These are phyloP conservation scores for Phycomyces nitens DNA, from an alignment of 192 early-diverging fungal species.

Conservation along the genomic window DNA sequence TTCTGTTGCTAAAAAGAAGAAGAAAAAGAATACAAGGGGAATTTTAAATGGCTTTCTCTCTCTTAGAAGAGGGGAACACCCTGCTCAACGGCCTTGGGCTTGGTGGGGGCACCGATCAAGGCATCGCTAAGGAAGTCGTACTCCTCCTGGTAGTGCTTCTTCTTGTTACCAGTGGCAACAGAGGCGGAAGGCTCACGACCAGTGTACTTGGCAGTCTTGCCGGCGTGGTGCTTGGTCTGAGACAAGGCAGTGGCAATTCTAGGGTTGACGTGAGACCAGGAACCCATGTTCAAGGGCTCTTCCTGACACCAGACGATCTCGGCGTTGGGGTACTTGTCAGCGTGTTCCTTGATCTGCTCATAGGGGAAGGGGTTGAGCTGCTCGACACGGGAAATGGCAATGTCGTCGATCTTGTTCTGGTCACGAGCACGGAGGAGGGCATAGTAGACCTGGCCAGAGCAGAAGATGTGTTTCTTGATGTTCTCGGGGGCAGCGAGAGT, in stretches of 20 bases:
- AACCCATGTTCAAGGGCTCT: conserved; percentile 92
- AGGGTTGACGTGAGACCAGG: conserved; percentile 85
- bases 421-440: conserved; percentile 81
- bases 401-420: conserved; percentile 83
- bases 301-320: conserved; percentile 95
- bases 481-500: conserved; percentile 74
- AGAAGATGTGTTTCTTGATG: conserved; percentile 91
- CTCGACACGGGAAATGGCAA: conserved; percentile 92
- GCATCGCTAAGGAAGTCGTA: conserved; percentile 69
- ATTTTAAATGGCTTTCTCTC: conserved; percentile 9
- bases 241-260: conserved; percentile 79
- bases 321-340: conserved; percentile 89
- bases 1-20: too few relatives aligned
- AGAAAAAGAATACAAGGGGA: too few relatives aligned
- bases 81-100: conserved; percentile 61
- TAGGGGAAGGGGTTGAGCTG: conserved; percentile 96
- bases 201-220: conserved; percentile 48
- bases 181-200: conserved; percentile 87
- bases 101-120: conserved; percentile 63
- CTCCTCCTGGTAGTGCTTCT: conserved; percentile 86
- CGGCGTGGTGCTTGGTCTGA: conserved; percentile 66
- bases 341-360: conserved; percentile 78
- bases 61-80: conserved; percentile 68
- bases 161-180: conserved; percentile 93
- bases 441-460: conserved; percentile 98